Conservation (phyloP, 1,139 yeast species). For the Debaryomyces singareniensis region DNA sequence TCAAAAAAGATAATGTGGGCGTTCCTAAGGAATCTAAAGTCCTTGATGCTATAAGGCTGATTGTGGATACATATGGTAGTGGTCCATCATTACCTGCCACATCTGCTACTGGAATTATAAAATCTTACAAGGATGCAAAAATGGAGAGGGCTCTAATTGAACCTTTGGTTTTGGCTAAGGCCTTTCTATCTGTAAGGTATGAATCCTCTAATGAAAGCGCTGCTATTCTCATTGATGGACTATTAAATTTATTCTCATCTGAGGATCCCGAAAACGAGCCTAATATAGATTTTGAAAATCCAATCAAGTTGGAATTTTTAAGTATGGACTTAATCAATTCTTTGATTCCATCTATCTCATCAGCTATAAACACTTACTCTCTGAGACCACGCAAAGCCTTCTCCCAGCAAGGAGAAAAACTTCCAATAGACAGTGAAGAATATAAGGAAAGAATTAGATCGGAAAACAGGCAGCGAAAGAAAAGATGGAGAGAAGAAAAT, state of each 20-base stretch:
- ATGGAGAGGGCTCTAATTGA: conserved; percentile 22
- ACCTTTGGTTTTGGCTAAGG: conserved; percentile 34
- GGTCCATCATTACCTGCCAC: not conserved
- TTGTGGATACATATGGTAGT: not conserved
- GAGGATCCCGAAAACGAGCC: conserved; percentile 2
- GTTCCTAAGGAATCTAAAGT: conserved; percentile 2
- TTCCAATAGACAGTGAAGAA: conserved; percentile 26
- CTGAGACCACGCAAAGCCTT: conserved; percentile 8
- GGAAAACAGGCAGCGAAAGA: conserved; percentile 81
- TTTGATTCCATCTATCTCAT: conserved; percentile 24
- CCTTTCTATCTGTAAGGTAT: conserved; percentile 17
- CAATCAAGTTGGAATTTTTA: too few species aligned
- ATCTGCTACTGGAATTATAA: conserved; percentile 13
- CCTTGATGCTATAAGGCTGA: not conserved
- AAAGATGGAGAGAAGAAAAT: conserved; percentile 86
- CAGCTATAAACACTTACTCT: conserved; percentile 21
- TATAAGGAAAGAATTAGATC: conserved; percentile 53
- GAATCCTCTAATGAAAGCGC: conserved; percentile 14
- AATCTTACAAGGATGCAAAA: conserved; percentile 19
- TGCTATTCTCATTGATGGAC: conserved; percentile 18
- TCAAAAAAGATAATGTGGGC: conserved; percentile 14
- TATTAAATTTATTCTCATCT: conserved; percentile 16
- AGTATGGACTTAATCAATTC: conserved; percentile 17
- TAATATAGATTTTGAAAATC: too few species aligned
- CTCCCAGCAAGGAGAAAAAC: conserved; percentile 18